Percentiles rank a stretch among this genome's conserved stretches.
phyloP scores from a whole-genome alignment of 805 yeast genomes.

The Pichia cephalocereana region DNA sequence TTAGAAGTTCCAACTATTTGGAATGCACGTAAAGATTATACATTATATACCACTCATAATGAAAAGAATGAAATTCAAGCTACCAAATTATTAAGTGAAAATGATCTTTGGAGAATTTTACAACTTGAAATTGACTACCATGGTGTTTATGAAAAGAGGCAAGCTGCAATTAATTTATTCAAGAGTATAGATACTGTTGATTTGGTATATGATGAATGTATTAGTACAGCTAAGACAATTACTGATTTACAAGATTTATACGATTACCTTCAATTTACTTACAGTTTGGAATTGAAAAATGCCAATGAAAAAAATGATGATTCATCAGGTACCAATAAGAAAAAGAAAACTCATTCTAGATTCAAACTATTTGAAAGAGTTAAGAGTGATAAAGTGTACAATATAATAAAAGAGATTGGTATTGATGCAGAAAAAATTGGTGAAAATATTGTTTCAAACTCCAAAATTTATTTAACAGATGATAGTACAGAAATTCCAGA shows the following conservation, averaged over 20 bases:
- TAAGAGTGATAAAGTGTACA: constrained; percentile 52
- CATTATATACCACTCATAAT: constrained; percentile 41
- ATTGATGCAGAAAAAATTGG: constrained; percentile 74
- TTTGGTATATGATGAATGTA: constrained; percentile 44
- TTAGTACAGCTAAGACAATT: constrained; percentile 47
- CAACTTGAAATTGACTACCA: constrained; percentile 84
- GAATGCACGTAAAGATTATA: constrained; percentile 89
- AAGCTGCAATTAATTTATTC: constrained; percentile 44
- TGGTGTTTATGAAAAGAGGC: constrained; percentile 67
- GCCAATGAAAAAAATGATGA: constrained; percentile 11
- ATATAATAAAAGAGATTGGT: constrained; percentile 63
- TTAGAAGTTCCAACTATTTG: constrained; percentile 93
- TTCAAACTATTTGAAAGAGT: constrained; percentile 58
- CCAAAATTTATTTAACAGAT: constrained; percentile 61
- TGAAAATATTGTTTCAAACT: constrained; percentile 62
- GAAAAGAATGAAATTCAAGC: constrained; percentile 34
- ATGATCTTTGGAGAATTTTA: constrained; percentile 88
- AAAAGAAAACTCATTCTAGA: constrained; percentile 47
- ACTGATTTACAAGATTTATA: constrained; percentile 81
- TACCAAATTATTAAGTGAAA: constrained; percentile 54
- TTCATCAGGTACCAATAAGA: constrained; percentile 11
- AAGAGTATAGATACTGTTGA: constrained; percentile 49
- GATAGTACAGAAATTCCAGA: constrained; percentile 57
- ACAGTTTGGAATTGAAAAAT: constrained; percentile 51
- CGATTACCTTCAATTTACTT: constrained; percentile 71